phyloP scores from a whole-genome alignment of 2,329 filamentous ascomycete genomes.

The Neocatenulostroma microsporum region DNA sequence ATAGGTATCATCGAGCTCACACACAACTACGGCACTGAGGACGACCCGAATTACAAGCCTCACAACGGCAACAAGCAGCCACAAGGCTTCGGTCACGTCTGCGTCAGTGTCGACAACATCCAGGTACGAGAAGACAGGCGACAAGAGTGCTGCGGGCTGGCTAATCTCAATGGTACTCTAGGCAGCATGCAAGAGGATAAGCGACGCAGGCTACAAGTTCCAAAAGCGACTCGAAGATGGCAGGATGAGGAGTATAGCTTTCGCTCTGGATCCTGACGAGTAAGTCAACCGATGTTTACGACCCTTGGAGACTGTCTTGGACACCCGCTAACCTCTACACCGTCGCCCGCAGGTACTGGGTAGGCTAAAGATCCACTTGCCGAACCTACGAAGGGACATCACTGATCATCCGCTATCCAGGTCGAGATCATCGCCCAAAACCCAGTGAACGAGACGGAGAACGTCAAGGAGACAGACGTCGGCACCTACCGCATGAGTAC shows the following conservation, averaged over 20 bases:
- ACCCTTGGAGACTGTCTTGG: no score
- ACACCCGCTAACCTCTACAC: no score
- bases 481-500: slow-evolving; percentile 64
- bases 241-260: slow-evolving; percentile 79
- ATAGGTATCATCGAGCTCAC: slow-evolving; percentile 80
- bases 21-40: slow-evolving; percentile 81
- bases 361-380: no score
- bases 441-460: slow-evolving; percentile 62
- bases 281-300: no score
- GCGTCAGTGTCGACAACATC: no score
- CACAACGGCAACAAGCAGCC: slow-evolving; percentile 90
- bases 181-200: slow-evolving; percentile 79
- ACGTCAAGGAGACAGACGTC: slow-evolving; percentile 63
- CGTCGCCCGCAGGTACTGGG: no score
- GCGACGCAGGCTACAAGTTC: slow-evolving; percentile 85
- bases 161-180: no score
- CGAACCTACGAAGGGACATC: no score
- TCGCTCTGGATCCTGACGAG: slow-evolving; percentile 55
- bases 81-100: slow-evolving; percentile 77
- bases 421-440: slow-evolving; percentile 74
- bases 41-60: slow-evolving; percentile 69
- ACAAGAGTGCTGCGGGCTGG: no score
- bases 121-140: no score
- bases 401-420: no score
- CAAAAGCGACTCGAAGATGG: slow-evolving; percentile 93